phyloP scores from a whole-genome alignment of 2,329 filamentous ascomycete species.

The Exophiala aquamarina region DNA sequence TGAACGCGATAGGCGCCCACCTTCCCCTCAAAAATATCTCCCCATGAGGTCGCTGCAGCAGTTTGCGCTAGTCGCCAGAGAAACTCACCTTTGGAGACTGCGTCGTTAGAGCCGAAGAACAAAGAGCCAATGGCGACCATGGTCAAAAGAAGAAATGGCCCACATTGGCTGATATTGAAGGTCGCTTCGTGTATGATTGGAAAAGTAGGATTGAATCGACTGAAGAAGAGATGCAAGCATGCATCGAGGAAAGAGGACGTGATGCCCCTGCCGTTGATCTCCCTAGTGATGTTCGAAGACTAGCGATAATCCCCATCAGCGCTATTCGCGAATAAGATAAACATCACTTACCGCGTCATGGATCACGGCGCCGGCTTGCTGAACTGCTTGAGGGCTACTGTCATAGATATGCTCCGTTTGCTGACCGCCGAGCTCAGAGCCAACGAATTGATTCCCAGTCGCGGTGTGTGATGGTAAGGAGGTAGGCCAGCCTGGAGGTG shows the following conservation, averaged over 20 bases:
- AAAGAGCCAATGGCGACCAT: constrained; percentile 38
- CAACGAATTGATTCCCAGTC: no score
- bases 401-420: no score
- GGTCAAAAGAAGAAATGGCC: constrained; percentile 55
- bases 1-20: neutral
- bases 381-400: constrained; percentile 1
- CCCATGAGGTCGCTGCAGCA: constrained; percentile 4
- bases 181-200: constrained; percentile 60
- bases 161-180: constrained; percentile 51
- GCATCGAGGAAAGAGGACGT: constrained; percentile 52
- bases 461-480: no score
- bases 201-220: constrained; percentile 60
- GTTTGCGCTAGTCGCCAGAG: constrained; percentile 3
- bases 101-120: constrained; percentile 3
- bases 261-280: constrained; percentile 30
- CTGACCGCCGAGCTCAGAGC: no score
- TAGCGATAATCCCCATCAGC: no score
- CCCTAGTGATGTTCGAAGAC: neutral
- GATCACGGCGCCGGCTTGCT: constrained; percentile 1
- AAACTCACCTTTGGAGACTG: constrained; percentile 6
- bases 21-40: neutral
- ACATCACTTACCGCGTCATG: neutral
- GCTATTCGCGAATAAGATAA: no score
- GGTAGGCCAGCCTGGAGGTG: no score
- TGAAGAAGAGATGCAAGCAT: constrained; percentile 61